Evolutionary conservation across 768 basidiomycete species (phyloP).

Genomic region (Mycena rosella): DNA sequence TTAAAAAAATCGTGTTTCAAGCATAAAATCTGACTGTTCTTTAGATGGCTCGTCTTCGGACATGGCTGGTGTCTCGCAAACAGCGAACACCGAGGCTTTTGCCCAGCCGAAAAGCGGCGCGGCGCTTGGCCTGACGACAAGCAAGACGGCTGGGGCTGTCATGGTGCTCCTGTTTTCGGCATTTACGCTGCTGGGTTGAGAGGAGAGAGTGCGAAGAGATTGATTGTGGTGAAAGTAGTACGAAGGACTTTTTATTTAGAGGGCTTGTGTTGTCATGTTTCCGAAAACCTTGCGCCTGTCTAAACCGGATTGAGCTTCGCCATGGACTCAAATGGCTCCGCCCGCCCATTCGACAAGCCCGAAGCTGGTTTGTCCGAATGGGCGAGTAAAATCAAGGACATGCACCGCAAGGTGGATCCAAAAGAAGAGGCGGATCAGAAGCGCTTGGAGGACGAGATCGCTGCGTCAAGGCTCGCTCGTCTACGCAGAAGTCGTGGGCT

Average conservation of each 20-base stretch:
- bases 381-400: constrained; percentile 82
- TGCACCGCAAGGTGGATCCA: constrained; percentile 85
- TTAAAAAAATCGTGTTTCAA: neutral
- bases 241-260: no score
- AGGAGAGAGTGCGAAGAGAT: neutral
- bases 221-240: no score
- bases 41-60: constrained; percentile 33
- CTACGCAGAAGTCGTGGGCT: constrained; percentile 62
- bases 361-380: constrained; percentile 84
- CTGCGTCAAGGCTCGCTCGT: constrained; percentile 64
- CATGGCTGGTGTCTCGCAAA: constrained; percentile 34
- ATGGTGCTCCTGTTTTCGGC: constrained; percentile 29
- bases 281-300: no score
- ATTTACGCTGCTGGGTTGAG: constrained; percentile 32
- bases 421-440: constrained; percentile 85
- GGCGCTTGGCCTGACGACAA: constrained; percentile 21
- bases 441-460: constrained; percentile 74
- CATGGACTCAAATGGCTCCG: constrained; percentile 25
- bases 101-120: constrained; percentile 16
- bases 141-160: constrained; percentile 24
- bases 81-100: constrained; percentile 30
- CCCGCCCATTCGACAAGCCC: constrained; percentile 49
- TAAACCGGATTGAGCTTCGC: no score
- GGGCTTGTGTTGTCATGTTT: no score
- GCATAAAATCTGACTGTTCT: neutral